Base-by-base conservation (phyloP, 345 rosid genomes). In the Aquilaria sinensis region DNA sequence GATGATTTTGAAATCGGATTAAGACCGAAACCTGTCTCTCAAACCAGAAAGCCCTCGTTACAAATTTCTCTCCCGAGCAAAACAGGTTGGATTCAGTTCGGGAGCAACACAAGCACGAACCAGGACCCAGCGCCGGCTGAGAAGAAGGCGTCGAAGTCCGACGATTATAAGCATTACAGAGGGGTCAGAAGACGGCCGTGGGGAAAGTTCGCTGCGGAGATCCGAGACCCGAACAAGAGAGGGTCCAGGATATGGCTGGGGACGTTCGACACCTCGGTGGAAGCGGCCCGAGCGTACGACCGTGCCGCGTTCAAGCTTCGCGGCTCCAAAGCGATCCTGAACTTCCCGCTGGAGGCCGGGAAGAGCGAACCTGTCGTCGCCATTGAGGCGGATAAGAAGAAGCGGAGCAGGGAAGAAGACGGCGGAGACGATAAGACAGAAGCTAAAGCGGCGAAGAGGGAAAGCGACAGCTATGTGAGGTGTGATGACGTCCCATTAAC, bases 141-240 rank as follows among this genome's bases (percentile, higher is more conserved):
- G 4, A 47, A 31, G 63, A 50, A n/a, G 51, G 56, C 47, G 13
- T 51, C 70, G 11, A 37, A 51, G 1, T 52, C 53, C 2, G 79
- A 76, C 37, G 78, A 72, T 33, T 65, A 53, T 65, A 74, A 62
- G 79, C 97, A 81, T 55, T 89, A 87, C 78, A 84, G 98, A 75
- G 98, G 98, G n/a, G 97, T 92, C 59, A 75, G 97, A 62, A 79
- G 65, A 69, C 76, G 97, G 74, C 96, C 98, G 47, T 92, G 98
- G 98, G 98, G 98, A 2, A 92, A 89, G 74, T 92, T 77, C 74
- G 98, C 97, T 3, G 97, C 98, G 50, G 98, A 92, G 88, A 92
- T 92, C 68, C 79, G 98, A 8, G 98, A 92, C 59, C 98, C 98
- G 5, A 83, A 61, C 73, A 72, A 81, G 63, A 89, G 75, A 34